These are phyloP conservation scores for Cladophialophora immunda DNA, from an alignment of 2,329 filamentous ascomycete genomes.

Conservation along the genomic window DNA sequence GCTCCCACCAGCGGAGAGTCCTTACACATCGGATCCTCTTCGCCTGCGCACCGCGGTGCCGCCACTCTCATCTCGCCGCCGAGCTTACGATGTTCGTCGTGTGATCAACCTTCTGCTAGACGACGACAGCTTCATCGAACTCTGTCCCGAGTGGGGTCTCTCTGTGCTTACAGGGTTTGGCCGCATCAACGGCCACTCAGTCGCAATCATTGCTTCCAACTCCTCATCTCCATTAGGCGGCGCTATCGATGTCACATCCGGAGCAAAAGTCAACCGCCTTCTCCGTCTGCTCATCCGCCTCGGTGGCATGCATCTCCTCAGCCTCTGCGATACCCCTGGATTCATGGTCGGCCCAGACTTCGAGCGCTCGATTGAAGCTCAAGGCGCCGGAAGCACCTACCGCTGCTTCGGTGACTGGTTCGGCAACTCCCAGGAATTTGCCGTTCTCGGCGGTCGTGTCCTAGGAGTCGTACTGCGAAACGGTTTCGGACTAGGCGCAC, in stretches of 20 bases:
- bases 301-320: constrained; percentile 36
- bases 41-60: constrained; percentile 35
- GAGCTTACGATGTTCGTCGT: constrained; percentile 35
- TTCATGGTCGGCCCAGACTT: constrained; percentile 37
- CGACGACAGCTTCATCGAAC: constrained; percentile 36
- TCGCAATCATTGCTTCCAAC: constrained; percentile 35
- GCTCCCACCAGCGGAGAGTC: constrained; percentile 33
- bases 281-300: constrained; percentile 34
- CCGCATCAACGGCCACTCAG: constrained; percentile 34
- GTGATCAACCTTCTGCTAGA: constrained; percentile 35
- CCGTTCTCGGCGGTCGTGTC: constrained; percentile 32
- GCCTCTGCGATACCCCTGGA: constrained; percentile 36
- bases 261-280: constrained; percentile 36
- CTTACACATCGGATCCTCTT: constrained; percentile 35
- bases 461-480: constrained; percentile 34
- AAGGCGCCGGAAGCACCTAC: constrained; percentile 35
- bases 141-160: constrained; percentile 35
- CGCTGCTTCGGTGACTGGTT: constrained; percentile 38
- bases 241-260: constrained; percentile 33
- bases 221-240: constrained; percentile 34
- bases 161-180: constrained; percentile 37
- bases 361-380: constrained; percentile 34
- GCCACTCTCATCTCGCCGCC: constrained; percentile 33
- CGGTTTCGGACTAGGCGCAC: constrained; percentile 35
- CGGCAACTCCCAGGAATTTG: constrained; percentile 34